phyloP scores from a whole-genome alignment of 768 basidiomycete genomes.

The Holtermanniella nyarrowii region DNA sequence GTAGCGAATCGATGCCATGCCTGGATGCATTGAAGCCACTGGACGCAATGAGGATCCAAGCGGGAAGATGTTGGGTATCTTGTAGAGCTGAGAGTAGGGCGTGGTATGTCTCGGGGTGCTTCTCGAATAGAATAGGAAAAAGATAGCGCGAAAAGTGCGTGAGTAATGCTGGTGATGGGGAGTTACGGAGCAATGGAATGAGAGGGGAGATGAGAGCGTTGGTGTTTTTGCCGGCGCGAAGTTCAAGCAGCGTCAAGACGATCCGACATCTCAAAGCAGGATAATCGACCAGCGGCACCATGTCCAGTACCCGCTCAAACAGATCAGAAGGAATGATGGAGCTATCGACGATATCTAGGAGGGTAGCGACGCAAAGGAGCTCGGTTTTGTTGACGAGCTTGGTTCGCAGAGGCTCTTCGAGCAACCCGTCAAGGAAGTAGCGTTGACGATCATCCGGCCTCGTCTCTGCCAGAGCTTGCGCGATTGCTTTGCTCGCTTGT shows the following conservation, averaged over 20 bases:
- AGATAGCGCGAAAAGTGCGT: slow-evolving; percentile 28
- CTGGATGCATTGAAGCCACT: slow-evolving; percentile 13
- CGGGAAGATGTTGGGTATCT: slow-evolving; percentile 6
- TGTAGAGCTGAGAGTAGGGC: slow-evolving; percentile 7
- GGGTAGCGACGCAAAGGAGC: neutral
- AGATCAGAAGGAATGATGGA: neutral
- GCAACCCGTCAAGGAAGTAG: neutral
- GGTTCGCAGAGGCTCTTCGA: neutral
- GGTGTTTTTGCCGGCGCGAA: neutral
- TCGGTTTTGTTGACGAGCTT: neutral
- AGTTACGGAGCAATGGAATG: neutral
- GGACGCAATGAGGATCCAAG: slow-evolving; percentile 28
- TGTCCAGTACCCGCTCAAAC: neutral
- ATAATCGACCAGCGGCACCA: neutral
- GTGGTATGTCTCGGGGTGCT: slow-evolving; percentile 1
- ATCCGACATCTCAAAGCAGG: neutral
- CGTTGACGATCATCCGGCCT: too few relatives aligned
- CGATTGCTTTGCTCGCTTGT: neutral
- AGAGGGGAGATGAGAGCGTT: neutral
- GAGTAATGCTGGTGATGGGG: slow-evolving; percentile 1
- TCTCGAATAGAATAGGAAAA: slow-evolving; percentile 21
- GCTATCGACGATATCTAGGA: neutral
- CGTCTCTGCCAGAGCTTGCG: neutral
- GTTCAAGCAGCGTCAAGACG: neutral
- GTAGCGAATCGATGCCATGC: slow-evolving; percentile 12